Evolutionary conservation across 768 basidiomycete genomes (phyloP).

Genomic region (Mycena venus): DNA sequence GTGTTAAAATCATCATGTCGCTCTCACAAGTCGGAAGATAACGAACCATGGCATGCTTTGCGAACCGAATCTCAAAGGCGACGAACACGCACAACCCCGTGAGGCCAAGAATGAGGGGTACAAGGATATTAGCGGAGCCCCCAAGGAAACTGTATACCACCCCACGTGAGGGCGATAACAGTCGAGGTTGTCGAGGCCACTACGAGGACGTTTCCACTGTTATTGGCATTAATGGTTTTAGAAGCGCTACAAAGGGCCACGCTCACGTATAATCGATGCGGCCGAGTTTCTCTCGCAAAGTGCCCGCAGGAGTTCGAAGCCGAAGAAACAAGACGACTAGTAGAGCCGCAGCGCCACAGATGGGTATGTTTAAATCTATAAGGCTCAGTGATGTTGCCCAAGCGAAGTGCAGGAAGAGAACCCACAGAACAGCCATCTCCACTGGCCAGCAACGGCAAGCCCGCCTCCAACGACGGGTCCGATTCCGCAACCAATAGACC

Average conservation of each 20-base stretch:
- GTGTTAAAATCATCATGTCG: too few species aligned
- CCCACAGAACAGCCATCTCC: conserved; percentile 59
- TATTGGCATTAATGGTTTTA: too few species aligned
- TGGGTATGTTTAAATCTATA: conserved; percentile 10
- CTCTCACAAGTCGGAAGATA: too few species aligned
- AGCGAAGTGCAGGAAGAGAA: too few species aligned
- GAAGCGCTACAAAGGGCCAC: too few species aligned
- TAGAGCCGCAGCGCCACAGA: neutral
- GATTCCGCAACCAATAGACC: conserved; percentile 48
- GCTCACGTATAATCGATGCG: conserved; percentile 60
- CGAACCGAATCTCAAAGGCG: neutral
- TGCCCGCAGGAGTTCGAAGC: conserved; percentile 49
- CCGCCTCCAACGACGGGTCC: conserved; percentile 54
- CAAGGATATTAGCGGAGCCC: neutral
- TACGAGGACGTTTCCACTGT: neutral
- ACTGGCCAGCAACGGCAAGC: conserved; percentile 45
- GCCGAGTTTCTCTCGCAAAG: conserved; percentile 48
- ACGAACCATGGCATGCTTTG: neutral
- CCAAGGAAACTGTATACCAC: neutral
- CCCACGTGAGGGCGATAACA: neutral
- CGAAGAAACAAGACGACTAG: conserved; percentile 32
- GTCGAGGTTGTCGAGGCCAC: neutral
- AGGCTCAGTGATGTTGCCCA: neutral
- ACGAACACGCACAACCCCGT: neutral
- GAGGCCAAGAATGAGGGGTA: neutral